These are phyloP conservation scores for Erodium moschatum DNA, from an alignment of 441 rosid species.

Conservation along the genomic window DNA sequence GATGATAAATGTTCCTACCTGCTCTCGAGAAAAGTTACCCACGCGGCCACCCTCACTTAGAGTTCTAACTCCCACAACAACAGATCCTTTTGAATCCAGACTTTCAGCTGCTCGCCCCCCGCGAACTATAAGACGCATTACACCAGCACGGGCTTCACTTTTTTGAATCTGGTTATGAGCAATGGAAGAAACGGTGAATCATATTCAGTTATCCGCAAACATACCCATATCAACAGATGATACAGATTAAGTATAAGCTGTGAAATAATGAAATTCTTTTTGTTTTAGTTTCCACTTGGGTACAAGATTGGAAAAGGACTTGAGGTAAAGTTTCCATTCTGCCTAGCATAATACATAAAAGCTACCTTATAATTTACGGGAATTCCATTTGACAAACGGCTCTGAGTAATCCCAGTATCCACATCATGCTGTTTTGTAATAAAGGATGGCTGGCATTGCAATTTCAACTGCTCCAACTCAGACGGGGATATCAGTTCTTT, in stretches of 20 bases:
- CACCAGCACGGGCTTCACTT: conserved; percentile 83
- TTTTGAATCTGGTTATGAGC: conserved; percentile 47
- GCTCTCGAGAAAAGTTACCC: conserved; percentile 96
- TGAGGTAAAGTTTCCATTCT: not conserved
- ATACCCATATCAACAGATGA: conserved; percentile 9
- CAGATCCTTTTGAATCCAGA: conserved; percentile 79
- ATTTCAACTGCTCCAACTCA: conserved; percentile 62
- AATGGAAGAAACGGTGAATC: conserved; percentile 12
- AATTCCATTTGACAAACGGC: conserved; percentile 86
- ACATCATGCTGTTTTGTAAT: conserved; percentile 58
- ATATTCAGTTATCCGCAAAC: conserved; percentile 13
- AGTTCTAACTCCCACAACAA: conserved; percentile 95
- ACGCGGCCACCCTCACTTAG: conserved; percentile 99
- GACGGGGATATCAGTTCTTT: conserved; percentile 65
- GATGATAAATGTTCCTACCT: conserved; percentile 39
- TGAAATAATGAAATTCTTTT: not conserved
- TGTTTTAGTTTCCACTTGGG: not conserved
- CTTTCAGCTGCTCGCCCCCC: conserved; percentile 98
- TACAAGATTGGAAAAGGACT: not conserved
- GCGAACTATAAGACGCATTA: conserved; percentile 98
- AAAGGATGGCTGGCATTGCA: conserved; percentile 58
- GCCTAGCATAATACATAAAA: not conserved
- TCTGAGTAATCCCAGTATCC: conserved; percentile 84
- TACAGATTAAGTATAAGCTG: not conserved
- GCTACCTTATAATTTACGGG: conserved; percentile 51